Evolutionary conservation across 1,284 basidiomycete species (phyloP).

Genomic region (Moesziomyces sp.): DNA sequence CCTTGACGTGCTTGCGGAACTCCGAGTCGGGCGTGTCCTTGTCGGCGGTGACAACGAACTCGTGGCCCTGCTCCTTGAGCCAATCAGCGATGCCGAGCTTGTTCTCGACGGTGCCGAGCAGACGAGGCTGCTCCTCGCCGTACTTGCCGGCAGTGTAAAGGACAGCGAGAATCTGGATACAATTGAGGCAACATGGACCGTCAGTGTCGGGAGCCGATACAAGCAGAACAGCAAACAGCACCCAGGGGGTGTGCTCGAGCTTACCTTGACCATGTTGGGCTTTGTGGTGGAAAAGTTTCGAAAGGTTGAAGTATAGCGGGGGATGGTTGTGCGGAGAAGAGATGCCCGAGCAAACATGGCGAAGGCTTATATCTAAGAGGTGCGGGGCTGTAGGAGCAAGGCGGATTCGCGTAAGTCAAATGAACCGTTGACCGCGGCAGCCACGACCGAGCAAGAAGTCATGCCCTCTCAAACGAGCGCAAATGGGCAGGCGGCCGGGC

Average conservation of each 20-base stretch:
- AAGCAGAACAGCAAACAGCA: too few relatives aligned
- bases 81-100: constrained; percentile 68
- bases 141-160: constrained; percentile 77
- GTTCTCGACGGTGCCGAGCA: constrained; percentile 91
- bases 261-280: constrained; percentile 54
- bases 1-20: constrained; percentile 87
- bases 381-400: background rate
- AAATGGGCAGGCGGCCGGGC: background rate
- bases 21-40: constrained; percentile 87
- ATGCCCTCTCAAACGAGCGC: too few relatives aligned
- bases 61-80: constrained; percentile 78
- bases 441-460: background rate
- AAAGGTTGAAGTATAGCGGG: constrained; percentile 17
- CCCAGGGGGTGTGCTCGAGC: background rate
- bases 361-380: constrained; percentile 13
- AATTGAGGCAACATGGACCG: too few relatives aligned
- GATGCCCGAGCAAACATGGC: constrained; percentile 36
- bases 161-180: constrained; percentile 78
- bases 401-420: constrained; percentile 3
- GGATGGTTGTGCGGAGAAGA: constrained; percentile 23
- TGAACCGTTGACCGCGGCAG: background rate
- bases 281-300: constrained; percentile 39
- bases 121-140: constrained; percentile 82
- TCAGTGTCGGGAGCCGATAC: too few relatives aligned
- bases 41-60: constrained; percentile 74